phyloP scores from a whole-genome alignment of 148 eudicot species.

The Rhododendron vialii region DNA sequence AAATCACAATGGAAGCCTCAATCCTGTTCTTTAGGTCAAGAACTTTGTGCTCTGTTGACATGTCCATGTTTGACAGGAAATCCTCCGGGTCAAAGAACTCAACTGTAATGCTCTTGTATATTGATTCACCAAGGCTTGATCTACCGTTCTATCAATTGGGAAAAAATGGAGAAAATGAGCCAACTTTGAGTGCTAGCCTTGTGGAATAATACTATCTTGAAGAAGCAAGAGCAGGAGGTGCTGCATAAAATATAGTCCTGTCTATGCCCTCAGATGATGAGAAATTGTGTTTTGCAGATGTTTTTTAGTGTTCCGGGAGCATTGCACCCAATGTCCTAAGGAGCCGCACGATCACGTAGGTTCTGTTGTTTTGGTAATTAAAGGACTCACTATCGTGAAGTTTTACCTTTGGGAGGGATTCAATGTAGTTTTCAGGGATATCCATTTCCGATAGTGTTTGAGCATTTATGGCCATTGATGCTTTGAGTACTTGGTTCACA shows the following conservation, averaged over 20 bases:
- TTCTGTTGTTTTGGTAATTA: background rate
- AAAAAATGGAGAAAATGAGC: background rate
- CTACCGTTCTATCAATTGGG: conserved; percentile 44
- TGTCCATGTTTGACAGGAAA: conserved; percentile 42
- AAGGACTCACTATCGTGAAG: background rate
- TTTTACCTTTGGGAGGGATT: conserved; percentile 53
- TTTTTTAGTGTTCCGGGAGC: background rate
- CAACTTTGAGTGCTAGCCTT: background rate
- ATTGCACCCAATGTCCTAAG: background rate
- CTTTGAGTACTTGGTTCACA: conserved; percentile 57
- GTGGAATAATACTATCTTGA: background rate
- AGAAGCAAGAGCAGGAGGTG: background rate
- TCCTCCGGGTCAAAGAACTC: conserved; percentile 52
- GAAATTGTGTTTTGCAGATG: background rate
- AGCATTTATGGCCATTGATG: conserved; percentile 60
- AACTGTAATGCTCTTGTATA: conserved; percentile 59
- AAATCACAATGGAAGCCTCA: conserved; percentile 66
- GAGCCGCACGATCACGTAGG: background rate
- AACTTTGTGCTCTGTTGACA: conserved; percentile 58
- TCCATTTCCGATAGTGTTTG: conserved; percentile 47
- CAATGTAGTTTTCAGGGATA: conserved; percentile 53
- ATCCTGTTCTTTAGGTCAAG: conserved; percentile 59
- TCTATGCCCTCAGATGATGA: background rate
- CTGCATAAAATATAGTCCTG: background rate
- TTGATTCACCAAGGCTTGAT: conserved; percentile 55